Base-by-base conservation (phyloP, 225 moss, liverwort and hornwort genomes). In the Marchantia paleacea region DNA sequence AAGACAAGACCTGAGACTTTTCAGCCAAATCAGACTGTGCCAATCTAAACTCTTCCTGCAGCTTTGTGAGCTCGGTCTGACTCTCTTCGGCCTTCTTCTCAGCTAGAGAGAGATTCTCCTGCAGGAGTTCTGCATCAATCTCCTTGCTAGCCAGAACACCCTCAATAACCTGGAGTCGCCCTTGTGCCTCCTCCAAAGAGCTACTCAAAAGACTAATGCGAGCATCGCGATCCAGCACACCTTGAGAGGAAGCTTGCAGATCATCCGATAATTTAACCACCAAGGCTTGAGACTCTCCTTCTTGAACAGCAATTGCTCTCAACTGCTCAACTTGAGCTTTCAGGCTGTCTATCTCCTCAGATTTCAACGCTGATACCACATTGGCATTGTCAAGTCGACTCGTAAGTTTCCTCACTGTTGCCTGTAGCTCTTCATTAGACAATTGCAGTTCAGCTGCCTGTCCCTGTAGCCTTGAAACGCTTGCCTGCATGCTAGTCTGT, bases 51-150 rank as follows among this genome's bases (percentile, higher is more conserved):
- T 84, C 86, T 57, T 82, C 57, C 64, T 90, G 86, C 73, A 91
- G 53, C 64, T 84, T 77, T 15, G 76, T 85, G 8, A 92, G 69
- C 73, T 85, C 91, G 22, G 78, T 78, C 73, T 81, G 71, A 25
- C 64, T 80, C 48, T 90, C 84, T 71, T 68, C 58, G 60, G 28
- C 25, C 7, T 20, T 55, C n/a, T 39, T 64, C 31, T 70, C 78
- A 0, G 84, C 82, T 78, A 81, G 81, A 72, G 86, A 87, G 81
- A 91, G 82, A 62, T 89, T 91, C 82, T 80, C 29, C 25, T 75
- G 74, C 69, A 91, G 84, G 54, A 83, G 55, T 65, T 84, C 85
- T 22, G 52, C 75, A 66, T 89, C 91, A 53, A 24, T 76, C 53
- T 91, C 89, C 74, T 85, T 89, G 4, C 68, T 0, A 14, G 85